Conservation (phyloP, 257 asterid species). For the Paraleonurus japonicus region DNA sequence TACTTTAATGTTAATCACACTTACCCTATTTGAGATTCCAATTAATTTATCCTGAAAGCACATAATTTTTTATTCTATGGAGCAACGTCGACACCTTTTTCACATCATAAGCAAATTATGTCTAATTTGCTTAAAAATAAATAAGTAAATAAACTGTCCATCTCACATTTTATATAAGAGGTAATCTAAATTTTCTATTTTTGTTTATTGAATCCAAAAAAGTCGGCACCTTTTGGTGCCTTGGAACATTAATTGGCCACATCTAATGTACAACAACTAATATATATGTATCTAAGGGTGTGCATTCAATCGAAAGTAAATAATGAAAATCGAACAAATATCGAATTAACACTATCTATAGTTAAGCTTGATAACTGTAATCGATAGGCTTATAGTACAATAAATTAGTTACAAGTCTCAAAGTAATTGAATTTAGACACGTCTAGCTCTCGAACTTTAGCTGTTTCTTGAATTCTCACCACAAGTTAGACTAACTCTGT, state of each 20-base stretch:
- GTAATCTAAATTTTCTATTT: background rate
- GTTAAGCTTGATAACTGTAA: no score
- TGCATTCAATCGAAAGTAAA: no score
- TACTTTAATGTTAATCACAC: background rate
- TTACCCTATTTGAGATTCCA: background rate
- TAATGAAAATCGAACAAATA: no score
- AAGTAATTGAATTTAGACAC: no score
- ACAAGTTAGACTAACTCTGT: no score
- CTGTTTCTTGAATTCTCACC: no score
- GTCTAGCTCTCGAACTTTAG: no score
- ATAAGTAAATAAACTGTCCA: background rate
- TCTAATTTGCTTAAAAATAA: background rate
- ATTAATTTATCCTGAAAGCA: background rate
- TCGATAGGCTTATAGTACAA: no score
- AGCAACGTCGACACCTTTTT: background rate
- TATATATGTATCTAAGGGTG: no score
- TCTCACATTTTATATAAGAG: background rate
- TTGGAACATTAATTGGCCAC: background rate
- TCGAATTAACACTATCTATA: no score
- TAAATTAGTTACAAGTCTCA: no score
- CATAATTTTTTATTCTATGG: background rate
- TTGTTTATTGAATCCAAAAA: background rate
- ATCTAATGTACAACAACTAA: no score
- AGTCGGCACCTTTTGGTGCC: background rate
- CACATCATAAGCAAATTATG: background rate